Conservation (phyloP, 1,284 basidiomycete species). For the Meripilus lineatus region DNA sequence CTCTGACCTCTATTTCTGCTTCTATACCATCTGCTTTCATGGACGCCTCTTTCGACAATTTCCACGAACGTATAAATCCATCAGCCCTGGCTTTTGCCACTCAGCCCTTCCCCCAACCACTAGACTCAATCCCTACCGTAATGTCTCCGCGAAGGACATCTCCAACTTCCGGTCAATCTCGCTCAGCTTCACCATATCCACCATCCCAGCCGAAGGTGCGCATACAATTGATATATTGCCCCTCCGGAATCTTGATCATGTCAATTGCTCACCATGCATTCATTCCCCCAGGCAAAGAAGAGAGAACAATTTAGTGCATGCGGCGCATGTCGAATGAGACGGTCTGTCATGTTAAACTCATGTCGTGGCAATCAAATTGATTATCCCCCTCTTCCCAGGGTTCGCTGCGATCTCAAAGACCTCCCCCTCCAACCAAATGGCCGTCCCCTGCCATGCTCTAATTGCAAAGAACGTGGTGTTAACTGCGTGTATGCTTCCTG, state of each 20-base stretch:
- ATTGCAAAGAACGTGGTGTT: conserved; percentile 80
- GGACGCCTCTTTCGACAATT: background rate
- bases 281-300: conserved; percentile 14
- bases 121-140: no score
- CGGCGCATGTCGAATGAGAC: conserved; percentile 84
- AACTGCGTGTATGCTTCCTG: conserved; percentile 70
- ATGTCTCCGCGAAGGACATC: conserved; percentile 45
- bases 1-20: background rate
- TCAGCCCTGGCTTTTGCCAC: background rate
- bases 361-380: background rate
- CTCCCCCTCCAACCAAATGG: conserved; percentile 42
- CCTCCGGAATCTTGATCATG: conserved; percentile 3
- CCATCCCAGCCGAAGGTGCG: conserved; percentile 19
- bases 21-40: background rate
- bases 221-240: background rate
- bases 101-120: no score
- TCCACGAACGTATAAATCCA: background rate
- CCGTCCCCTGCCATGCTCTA: conserved; percentile 69
- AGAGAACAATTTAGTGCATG: conserved; percentile 47
- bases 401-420: conserved; percentile 79
- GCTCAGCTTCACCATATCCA: conserved; percentile 20
- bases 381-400: conserved; percentile 37
- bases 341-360: conserved; percentile 36
- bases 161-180: conserved; percentile 16
- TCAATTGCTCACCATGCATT: no score